A percentile compares a stretch with the other conserved stretches of the same genome.
phyloP scores from a whole-genome alignment of 1,284 basidiomycete genomes.

The Xerocomus minutiporus region DNA sequence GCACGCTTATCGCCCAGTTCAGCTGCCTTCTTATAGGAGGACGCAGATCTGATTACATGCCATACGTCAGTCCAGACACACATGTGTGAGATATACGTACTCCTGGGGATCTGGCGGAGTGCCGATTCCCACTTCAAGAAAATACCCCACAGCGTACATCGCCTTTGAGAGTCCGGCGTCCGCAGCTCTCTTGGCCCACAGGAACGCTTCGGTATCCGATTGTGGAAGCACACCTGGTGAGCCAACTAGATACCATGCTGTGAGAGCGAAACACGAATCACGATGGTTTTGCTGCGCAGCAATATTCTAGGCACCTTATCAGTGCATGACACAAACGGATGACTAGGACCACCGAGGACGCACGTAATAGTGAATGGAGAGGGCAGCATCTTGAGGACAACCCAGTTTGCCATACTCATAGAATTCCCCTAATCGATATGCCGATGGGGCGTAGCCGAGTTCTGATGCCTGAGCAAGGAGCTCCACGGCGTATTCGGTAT shows the following conservation, averaged over 20 bases:
- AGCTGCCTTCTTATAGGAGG: conserved; percentile 87
- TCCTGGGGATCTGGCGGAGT: conserved; percentile 63
- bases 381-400: conserved; percentile 94
- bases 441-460: conserved; percentile 93
- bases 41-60: conserved; percentile 50
- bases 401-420: conserved; percentile 99
- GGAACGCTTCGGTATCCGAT: conserved; percentile 94
- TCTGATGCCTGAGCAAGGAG: conserved; percentile 93
- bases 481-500: conserved; percentile 93
- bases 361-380: conserved; percentile 98
- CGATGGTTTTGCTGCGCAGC: conserved; percentile 96
- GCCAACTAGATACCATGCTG: conserved; percentile 98
- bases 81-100: conserved; percentile 40
- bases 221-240: conserved; percentile 96
- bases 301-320: conserved; percentile 66
- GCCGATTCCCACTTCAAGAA: conserved; percentile 90
- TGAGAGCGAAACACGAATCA: conserved; percentile 96
- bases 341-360: conserved; percentile 29
- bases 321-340: conserved; percentile 5
- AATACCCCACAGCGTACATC: conserved; percentile 97
- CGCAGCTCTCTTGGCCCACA: conserved; percentile 91
- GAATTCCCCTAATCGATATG: conserved; percentile 94
- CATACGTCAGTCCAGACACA: conserved; percentile 6
- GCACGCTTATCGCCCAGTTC: conserved; percentile 96
- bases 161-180: conserved; percentile 88